phyloP scores from a whole-genome alignment of 257 asterid species.

The Avicennia marina region DNA sequence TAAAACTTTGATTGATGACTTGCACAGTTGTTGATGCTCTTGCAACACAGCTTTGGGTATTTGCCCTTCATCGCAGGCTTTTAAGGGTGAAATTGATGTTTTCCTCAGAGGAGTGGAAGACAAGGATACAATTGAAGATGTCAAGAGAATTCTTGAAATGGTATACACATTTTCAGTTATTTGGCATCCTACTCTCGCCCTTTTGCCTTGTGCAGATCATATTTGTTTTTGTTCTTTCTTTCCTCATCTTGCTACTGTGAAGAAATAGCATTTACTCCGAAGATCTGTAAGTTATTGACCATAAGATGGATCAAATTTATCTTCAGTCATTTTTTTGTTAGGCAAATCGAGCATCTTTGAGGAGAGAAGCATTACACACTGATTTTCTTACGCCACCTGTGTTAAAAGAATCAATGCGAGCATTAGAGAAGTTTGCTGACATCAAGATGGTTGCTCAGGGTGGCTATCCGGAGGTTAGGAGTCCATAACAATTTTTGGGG shows the following conservation, averaged over 20 bases:
- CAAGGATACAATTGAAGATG: constrained; percentile 57
- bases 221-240: background rate
- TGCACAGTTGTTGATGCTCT: constrained; percentile 44
- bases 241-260: background rate
- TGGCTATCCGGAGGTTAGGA: constrained; percentile 91
- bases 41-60: constrained; percentile 56
- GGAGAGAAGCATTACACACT: constrained; percentile 72
- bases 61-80: constrained; percentile 51
- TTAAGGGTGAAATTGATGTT: constrained; percentile 46
- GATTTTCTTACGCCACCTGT: constrained; percentile 85
- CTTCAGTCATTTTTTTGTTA: constrained; percentile 17
- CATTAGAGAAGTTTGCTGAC: constrained; percentile 53
- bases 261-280: background rate
- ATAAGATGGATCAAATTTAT: background rate
- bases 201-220: background rate
- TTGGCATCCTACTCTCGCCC: constrained; percentile 1
- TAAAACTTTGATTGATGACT: constrained; percentile 17
- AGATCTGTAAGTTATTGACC: background rate
- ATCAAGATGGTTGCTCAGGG: constrained; percentile 69
- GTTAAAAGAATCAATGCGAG: constrained; percentile 58
- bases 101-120: constrained; percentile 45
- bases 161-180: constrained; percentile 31
- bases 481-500: background rate
- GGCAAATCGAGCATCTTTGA: constrained; percentile 77
- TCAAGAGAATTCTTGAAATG: constrained; percentile 76